Base-by-base conservation (phyloP, 305 asterid genomes). In the Fraxinus sp. region DNA sequence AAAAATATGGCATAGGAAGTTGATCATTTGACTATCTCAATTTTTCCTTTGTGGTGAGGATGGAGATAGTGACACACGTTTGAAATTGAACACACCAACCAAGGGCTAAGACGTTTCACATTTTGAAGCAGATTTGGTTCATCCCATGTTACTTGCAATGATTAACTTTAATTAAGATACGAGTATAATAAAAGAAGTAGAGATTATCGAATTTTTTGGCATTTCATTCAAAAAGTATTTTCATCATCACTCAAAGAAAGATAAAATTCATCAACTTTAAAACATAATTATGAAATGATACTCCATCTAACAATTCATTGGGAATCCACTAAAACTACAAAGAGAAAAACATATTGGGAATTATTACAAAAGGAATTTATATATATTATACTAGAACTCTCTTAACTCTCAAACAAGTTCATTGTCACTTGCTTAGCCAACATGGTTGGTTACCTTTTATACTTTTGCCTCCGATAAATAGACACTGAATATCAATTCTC, bases 41-140 rank as follows among this genome's bases (percentile, higher is more conserved):
- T 41, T 86, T 89, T 89, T 89, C 62, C 86, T 82, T 1, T 88
- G 92, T 4, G 90, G 91, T 32, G 92, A 83, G 77, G 86, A 89
- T n/a, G 89, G 89, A 22, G 91, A 88, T 68, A 86, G 87, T 26
- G 22, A 4, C 7, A 0, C 86, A 88, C 88, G 84, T 84, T 81
- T 14, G 92, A 89, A 5, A 83, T 88, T 80, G 86, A 74, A 71
- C 86, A 89, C 49, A 88, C 90, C 20, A 88, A 87, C 90, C 92
- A 89, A 16, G 92, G 92, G 71, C 79, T 88, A 77, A 89, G 87
- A 4, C 89, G 87, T 77, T 88, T 89, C 78, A 89, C 92, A 52
- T 85, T 89, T 83, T 86, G 92, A 37, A 88, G 90, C 86, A 89
- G 84, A 81, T 89, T 91, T 7, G 89, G 92, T 80, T 88, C 92